Percentiles rank a stretch among this genome's conserved stretches.
These are phyloP conservation scores for Marasmius fiardii DNA, from an alignment of 1,284 basidiomycete species.

Conservation along the genomic window DNA sequence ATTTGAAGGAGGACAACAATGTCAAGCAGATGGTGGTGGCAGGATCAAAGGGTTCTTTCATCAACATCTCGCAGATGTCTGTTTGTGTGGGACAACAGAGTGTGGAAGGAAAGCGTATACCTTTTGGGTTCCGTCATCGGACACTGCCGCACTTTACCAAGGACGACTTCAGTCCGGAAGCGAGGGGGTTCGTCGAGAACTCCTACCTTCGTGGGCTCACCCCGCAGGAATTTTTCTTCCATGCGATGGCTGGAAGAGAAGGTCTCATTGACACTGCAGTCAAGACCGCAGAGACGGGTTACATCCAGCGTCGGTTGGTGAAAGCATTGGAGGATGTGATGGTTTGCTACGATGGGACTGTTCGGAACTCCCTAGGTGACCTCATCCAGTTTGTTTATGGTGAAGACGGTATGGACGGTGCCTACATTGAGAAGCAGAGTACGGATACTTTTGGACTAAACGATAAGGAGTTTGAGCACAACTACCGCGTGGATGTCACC, in stretches of 20 bases:
- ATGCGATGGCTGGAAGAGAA: slow-evolving; percentile 99
- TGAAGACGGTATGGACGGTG: slow-evolving; percentile 98
- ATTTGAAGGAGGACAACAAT: slow-evolving; percentile 98
- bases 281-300: slow-evolving; percentile 99
- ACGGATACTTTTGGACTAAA: slow-evolving; percentile 88
- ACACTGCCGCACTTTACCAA: slow-evolving; percentile 97
- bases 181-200: slow-evolving; percentile 99
- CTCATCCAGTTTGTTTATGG: slow-evolving; percentile 97
- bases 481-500: slow-evolving; percentile 92
- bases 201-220: slow-evolving; percentile 98
- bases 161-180: slow-evolving; percentile 98
- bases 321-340: slow-evolving; percentile 98
- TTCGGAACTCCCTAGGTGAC: slow-evolving; percentile 94
- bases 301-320: slow-evolving; percentile 97
- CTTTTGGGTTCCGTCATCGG: slow-evolving; percentile 97
- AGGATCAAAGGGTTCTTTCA: slow-evolving; percentile 97
- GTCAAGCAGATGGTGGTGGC: slow-evolving; percentile 99
- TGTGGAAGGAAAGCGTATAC: slow-evolving; percentile 97
- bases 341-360: slow-evolving; percentile 98
- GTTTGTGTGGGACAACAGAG: slow-evolving; percentile 99
- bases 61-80: slow-evolving; percentile 99
- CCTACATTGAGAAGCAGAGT: slow-evolving; percentile 94
- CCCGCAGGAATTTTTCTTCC: slow-evolving; percentile 99
- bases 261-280: slow-evolving; percentile 99
- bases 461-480: slow-evolving; percentile 83